Evolutionary conservation across 1,139 yeast species (phyloP).

Genomic region (Torulaspora pretoriensis): DNA sequence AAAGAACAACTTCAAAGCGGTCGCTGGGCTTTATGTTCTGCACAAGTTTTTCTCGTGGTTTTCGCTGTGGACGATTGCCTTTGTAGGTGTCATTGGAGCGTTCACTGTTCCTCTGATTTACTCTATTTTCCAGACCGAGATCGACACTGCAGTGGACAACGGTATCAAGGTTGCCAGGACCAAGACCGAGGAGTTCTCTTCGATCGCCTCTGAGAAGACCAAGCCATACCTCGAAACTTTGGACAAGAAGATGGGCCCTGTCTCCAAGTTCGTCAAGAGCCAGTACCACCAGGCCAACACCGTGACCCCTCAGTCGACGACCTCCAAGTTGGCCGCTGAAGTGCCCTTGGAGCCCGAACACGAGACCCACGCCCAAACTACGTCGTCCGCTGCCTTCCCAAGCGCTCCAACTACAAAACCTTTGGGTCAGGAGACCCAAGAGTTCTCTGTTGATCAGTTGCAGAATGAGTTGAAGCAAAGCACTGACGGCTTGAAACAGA

Average conservation of each 20-base stretch:
- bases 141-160: constrained; percentile 67
- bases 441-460: constrained; percentile 24
- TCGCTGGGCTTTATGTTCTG: constrained; percentile 58
- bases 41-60: constrained; percentile 75
- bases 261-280: constrained; percentile 52
- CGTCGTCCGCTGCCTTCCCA: constrained; percentile 43
- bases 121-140: constrained; percentile 68
- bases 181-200: constrained; percentile 50
- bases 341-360: constrained; percentile 24
- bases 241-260: constrained; percentile 61
- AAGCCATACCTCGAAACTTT: constrained; percentile 41
- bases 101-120: constrained; percentile 79
- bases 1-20: constrained; percentile 65
- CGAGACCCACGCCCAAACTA: constrained; percentile 17
- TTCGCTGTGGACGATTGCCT: constrained; percentile 64
- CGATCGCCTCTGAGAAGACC: constrained; percentile 53
- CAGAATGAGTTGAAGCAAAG: constrained; percentile 22
- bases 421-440: constrained; percentile 20
- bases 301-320: constrained; percentile 45
- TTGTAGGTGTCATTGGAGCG: constrained; percentile 54
- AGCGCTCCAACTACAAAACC: constrained; percentile 41
- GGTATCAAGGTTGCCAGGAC: constrained; percentile 53
- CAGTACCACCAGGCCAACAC: constrained; percentile 71
- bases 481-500: constrained; percentile 33
- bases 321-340: constrained; percentile 33